Base-by-base conservation (phyloP, 257 asterid genomes). In the Cynanchum wilfordii region DNA sequence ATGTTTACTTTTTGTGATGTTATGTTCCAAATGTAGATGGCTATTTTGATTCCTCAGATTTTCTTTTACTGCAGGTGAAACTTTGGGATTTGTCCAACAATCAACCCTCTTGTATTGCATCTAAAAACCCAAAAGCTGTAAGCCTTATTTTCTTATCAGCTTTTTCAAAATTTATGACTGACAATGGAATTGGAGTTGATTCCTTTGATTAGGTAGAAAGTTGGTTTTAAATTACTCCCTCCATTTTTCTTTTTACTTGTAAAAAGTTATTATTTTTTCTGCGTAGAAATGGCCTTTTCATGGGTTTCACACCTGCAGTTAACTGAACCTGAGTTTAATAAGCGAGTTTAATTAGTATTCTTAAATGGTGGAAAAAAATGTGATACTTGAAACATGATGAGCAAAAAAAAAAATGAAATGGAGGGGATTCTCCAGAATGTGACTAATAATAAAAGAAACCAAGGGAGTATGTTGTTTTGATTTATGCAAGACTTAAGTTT, bases 21-120 rank as follows among this genome's bases (percentile, higher is more conserved):
- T 63, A 10, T 57, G 22, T 29, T 64, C 36, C 9, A 27, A 51
- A 44, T 15, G 11, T 7, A 29, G 49, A 59, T 74, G 73, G 49
- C 69, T 56, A 2, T 40, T 68, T 13, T 20, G 8, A 17, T 13
- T 45, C 29, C 36, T 40, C 44, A 2, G 44, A 77, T 30, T 62
- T 44, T 68, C 70, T 64, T 51, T 36, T 29, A 57, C 73, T 82
- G 65, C 84, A 94, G 98, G 98, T 91, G 75, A 92, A 91, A 84
- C 89, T 95, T 25, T 95, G 99, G 99, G 97, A 95, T 83, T 72
- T 95, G 79, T 87, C 96, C 44, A 79, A 75, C 77, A 79, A 82
- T 66, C 84, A 86, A 73, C 97, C 97, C 51, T 87, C 99, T 19
- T 84, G 87, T 71, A 29, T 84, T 17, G 75, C 90, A 44, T 74